Base-by-base conservation (phyloP, 495 filamentous ascomycete species). In the Alectoria sarmentosa region DNA sequence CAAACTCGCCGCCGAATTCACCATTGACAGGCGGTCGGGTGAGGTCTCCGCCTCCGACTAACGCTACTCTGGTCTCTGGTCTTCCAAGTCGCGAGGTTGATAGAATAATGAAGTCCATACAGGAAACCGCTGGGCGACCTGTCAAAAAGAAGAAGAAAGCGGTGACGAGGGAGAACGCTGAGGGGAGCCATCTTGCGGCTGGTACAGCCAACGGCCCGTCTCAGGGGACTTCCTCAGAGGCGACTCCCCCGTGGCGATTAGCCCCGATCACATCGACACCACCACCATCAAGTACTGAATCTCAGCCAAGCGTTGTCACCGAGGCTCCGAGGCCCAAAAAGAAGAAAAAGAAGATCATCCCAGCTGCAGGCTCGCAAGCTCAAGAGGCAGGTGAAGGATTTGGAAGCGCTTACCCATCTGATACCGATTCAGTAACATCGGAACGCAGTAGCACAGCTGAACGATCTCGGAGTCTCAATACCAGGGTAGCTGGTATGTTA, bases 101-200 rank as follows among this genome's bases (percentile, higher is more conserved):
- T 15, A 67, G 69, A 39, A 67, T 73, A 19, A 74, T 77, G 54
- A 69, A 76, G 36, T 65, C 70, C 11, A 69, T 83, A 17, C 70
- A 78, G 38, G 76, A 84, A 49, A 73, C 78, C 38, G 72, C 80
- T 4, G 78, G 81, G 52, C 76, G 74, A 55, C 79, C 81, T 9
- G 74, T 79, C 15, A 86, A 78, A 66, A 83, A 77, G 59, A 85
- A 81, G 69, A 88, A 81, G 71, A 76, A 80, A 28, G 63, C 63
- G 44, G 66, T 74, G n/a, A 66, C 69, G 19, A 76, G 75, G 17
- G 74, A 70, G 5, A 74, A 69, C 38, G 70, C 76, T 9, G 77
- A 79, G 63, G 81, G 78, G 36, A 82, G 72, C 52, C 73, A 80
- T 64, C 70, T 83, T 38, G 72, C 74, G 17, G 69, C 69, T 38